phyloP scores from a whole-genome alignment of 2,329 filamentous ascomycete genomes.

The Fusarium guadeloupense region DNA sequence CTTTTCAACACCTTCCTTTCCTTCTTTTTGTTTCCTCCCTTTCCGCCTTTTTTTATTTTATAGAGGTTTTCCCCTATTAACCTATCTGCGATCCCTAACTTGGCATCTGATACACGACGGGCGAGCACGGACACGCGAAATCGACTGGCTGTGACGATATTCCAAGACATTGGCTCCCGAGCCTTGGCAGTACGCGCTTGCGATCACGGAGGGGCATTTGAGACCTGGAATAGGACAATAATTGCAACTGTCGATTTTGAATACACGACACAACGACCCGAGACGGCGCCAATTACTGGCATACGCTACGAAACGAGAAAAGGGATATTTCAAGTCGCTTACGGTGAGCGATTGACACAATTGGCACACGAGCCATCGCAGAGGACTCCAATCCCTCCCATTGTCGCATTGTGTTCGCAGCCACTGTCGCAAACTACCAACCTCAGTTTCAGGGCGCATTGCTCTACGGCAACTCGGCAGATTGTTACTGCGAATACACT shows the following conservation, averaged over 20 bases:
- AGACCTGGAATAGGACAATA: neutral
- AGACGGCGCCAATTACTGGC: neutral
- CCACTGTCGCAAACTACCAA: conserved; percentile 27
- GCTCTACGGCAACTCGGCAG: neutral
- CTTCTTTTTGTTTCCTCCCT: neutral
- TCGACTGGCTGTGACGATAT: conserved; percentile 9
- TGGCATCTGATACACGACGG: neutral
- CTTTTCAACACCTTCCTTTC: conserved; percentile 1
- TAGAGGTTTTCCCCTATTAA: neutral
- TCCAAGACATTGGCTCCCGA: conserved; percentile 35
- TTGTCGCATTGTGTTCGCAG: conserved; percentile 29
- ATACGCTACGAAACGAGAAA: neutral
- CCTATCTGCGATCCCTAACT: neutral
- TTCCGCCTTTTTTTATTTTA: neutral
- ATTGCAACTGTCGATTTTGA: neutral
- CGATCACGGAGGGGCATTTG: conserved; percentile 32
- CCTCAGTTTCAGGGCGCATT: conserved; percentile 21
- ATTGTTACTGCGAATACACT: conserved; percentile 4
- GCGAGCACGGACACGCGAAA: conserved; percentile 23
- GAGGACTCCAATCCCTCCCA: conserved; percentile 3
- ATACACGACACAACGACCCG: neutral
- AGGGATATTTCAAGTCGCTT: neutral
- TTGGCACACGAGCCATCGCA: neutral
- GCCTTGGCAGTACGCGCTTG: conserved; percentile 39
- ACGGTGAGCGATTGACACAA: neutral